phyloP scores from a whole-genome alignment of 1,284 basidiomycete species.

The Pholiota adiposa region DNA sequence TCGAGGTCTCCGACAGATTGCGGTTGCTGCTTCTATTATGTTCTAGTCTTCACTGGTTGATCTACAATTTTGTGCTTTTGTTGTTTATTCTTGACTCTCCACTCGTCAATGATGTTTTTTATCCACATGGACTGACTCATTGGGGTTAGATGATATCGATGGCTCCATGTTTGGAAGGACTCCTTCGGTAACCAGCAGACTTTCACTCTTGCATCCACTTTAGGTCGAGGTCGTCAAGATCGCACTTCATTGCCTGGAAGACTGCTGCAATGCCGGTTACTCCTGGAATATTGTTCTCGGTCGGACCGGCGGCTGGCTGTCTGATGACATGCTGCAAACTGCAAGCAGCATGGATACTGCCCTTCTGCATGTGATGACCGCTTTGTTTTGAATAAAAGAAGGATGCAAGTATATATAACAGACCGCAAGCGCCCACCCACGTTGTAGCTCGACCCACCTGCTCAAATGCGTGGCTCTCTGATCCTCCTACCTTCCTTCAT shows the following conservation, averaged over 20 bases:
- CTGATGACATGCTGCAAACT: not conserved
- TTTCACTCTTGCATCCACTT: not conserved
- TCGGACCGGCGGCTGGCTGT: not conserved
- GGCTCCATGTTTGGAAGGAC: not conserved
- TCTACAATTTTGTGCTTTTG: not conserved
- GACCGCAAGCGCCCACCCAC: not conserved
- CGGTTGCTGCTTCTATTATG: not conserved
- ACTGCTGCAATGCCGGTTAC: not conserved
- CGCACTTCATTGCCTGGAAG: not conserved
- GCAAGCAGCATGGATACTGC: not conserved
- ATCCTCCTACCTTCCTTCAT: constrained; percentile 3
- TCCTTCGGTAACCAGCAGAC: not conserved
- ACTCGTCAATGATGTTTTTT: not conserved
- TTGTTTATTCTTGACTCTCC: not conserved
- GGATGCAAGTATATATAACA: not conserved
- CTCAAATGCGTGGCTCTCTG: constrained; percentile 6
- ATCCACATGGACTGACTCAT: not conserved
- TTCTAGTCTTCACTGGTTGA: not conserved
- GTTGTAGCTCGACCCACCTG: not conserved
- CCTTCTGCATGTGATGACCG: not conserved
- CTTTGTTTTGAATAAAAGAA: not conserved
- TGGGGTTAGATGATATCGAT: not conserved
- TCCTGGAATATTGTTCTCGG: not conserved
- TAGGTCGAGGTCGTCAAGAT: not conserved
- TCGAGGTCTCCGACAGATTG: not conserved